Conservation (phyloP, 176 grass and related monocot genomes). For the Lolium multiflorum region DNA sequence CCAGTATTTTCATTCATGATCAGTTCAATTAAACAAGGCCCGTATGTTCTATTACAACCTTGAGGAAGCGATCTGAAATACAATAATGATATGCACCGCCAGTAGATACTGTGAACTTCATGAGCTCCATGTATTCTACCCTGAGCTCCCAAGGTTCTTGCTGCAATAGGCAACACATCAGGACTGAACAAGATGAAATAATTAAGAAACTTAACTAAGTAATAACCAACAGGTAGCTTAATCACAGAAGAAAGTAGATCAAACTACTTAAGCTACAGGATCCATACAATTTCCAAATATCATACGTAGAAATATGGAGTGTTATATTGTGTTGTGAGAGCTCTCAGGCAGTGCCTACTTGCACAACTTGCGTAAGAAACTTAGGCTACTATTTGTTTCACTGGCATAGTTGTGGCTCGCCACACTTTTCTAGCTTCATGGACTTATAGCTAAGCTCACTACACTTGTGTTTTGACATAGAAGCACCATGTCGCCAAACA, state of each 20-base stretch:
- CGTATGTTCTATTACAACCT: conserved; percentile 51
- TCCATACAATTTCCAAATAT: conserved; percentile 11
- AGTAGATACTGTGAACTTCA: conserved; percentile 77
- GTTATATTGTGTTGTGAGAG: not conserved
- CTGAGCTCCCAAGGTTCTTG: conserved; percentile 56
- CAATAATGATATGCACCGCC: conserved; percentile 65
- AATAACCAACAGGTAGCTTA: conserved; percentile 11
- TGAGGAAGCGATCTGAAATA: conserved; percentile 62
- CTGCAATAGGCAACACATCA: conserved; percentile 56
- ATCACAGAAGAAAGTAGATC: not conserved
- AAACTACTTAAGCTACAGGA: conserved; percentile 24
- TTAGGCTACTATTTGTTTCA: conserved; percentile 19
- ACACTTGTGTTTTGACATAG: too few relatives aligned
- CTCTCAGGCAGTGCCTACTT: conserved; percentile 6
- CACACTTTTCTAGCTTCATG: conserved; percentile 17
- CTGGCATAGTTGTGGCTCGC: not conserved
- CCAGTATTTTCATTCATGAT: conserved; percentile 51
- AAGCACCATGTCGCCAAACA: conserved; percentile 23
- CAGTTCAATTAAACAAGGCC: conserved; percentile 52
- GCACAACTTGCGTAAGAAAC: conserved; percentile 9
- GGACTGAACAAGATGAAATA: not conserved
- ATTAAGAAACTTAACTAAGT: conserved; percentile 25
- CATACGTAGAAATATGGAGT: not conserved
- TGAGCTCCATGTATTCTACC: conserved; percentile 52
- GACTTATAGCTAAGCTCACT: conserved; percentile 3